Evolutionary conservation across 139 green algal species (phyloP), one percentile per base, ranked within the genome.

Genomic region (Yamagishiella unicocca): DNA sequence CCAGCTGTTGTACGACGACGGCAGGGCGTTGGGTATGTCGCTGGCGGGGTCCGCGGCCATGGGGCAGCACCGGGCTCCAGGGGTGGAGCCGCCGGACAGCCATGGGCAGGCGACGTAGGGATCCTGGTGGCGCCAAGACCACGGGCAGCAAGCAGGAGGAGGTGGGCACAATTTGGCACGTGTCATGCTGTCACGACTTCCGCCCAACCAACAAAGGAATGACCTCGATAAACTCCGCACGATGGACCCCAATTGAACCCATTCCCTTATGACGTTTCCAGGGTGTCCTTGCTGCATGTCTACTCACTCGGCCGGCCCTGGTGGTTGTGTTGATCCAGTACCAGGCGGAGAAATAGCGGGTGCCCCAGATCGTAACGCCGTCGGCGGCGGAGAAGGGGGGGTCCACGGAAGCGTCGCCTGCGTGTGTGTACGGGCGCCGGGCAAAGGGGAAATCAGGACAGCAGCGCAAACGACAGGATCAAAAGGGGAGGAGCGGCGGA

Each of bases 271-370:
- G n/a, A n/a, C n/a, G n/a, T n/a, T n/a, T n/a, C n/a, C n/a, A n/a
- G n/a, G n/a, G n/a, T n/a, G n/a, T n/a, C n/a, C n/a, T n/a, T n/a
- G n/a, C n/a, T n/a, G 22, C 50, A 33, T 31, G 6, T n/a, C 27
- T 4, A 38, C 76, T 27, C 78, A 86, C 43, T 43, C 66, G 12
- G 33, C 50, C 67, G 1, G 35, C 45, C 35, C 80, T 24, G 33
- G 55, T 61, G 33, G 58, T 87, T 0, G 68, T 62, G 37, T 67
- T 76, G 81, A 94, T 82, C 54, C 78, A 70, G 61, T 94, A 94
- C 62, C 66, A 86, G 19, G 92, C 74, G 62, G 6, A 50, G 74
- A 83, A 92, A 81, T 91, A 92, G 58, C 89, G 87, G 53, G 43
- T 87, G 55, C 87, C 89, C 54, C 55, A 88, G 73, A 94, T 80